phyloP scores from a whole-genome alignment of 2,329 filamentous ascomycete genomes.

The Fusarium equiseti region DNA sequence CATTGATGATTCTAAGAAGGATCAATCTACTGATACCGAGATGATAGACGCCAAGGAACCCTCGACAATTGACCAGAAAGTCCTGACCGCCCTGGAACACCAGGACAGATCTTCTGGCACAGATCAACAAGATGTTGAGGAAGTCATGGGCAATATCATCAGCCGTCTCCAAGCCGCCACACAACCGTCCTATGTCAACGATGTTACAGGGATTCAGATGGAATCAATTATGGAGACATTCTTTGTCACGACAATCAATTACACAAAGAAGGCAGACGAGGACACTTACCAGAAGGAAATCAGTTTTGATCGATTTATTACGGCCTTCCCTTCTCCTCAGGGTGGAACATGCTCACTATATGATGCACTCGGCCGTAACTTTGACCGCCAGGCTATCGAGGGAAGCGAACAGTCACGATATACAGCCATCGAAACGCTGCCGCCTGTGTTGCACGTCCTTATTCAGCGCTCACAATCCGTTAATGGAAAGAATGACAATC shows the following conservation, averaged over 20 bases:
- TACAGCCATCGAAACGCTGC: slow-evolving; percentile 79
- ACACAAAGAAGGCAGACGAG: slow-evolving; percentile 65
- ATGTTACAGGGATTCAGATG: slow-evolving; percentile 77
- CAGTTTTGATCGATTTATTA: slow-evolving; percentile 72
- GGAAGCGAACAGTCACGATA: slow-evolving; percentile 73
- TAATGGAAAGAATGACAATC: slow-evolving; percentile 79
- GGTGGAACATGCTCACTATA: slow-evolving; percentile 75
- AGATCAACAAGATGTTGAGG: slow-evolving; percentile 93
- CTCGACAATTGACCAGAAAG: slow-evolving; percentile 60
- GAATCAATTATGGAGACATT: slow-evolving; percentile 82
- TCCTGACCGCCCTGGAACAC: slow-evolving; percentile 60
- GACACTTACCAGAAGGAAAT: slow-evolving; percentile 58
- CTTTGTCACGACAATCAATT: slow-evolving; percentile 72
- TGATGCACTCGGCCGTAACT: slow-evolving; percentile 85
- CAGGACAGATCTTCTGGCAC: slow-evolving; percentile 63
- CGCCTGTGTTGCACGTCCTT: slow-evolving; percentile 88
- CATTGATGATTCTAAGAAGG: background rate
- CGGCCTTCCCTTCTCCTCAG: slow-evolving; percentile 66
- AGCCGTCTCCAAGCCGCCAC: slow-evolving; percentile 93
- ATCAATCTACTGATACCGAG: slow-evolving; percentile 37
- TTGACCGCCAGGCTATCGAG: slow-evolving; percentile 81
- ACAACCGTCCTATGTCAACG: slow-evolving; percentile 72
- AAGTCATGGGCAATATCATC: slow-evolving; percentile 93
- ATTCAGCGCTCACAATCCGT: slow-evolving; percentile 86
- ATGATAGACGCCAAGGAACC: slow-evolving; percentile 51